Base-by-base conservation (phyloP, 2,329 filamentous ascomycete genomes). In the Microsporum ferrugineum region DNA sequence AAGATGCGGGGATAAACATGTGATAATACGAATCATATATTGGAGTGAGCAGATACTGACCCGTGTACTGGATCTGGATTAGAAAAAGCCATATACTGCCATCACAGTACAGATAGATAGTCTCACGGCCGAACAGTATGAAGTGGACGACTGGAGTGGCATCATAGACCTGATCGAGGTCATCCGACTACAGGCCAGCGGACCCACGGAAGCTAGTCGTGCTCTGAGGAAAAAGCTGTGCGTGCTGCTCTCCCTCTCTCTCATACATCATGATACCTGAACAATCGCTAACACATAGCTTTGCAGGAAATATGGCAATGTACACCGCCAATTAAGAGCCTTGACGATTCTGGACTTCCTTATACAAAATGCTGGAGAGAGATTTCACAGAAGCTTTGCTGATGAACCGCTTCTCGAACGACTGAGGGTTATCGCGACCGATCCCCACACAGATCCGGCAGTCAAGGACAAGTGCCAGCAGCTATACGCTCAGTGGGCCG, bases 111-210 rank as follows among this genome's bases (percentile, higher is more conserved):
- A 89, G 65, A 84, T 99, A 68, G 94, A 97, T 75, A 87, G 87
- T 63, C 82, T 97, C 68, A 97, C 92, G 1, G 87, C 89, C 69
- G 92, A 96, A 75, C 80, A 88, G 64, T 95, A 89, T 74, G 88
- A 95, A 63, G 89, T 95, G 71, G 90, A 97, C 72, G 91, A 97
- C 72, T 80, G 95, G 41, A 88, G 89, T 68, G 94, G 92, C 29
- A 90, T 99, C 65, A 89, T 92, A 45, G 91, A 97, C 69, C 84
- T 99, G 29, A 89, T 97, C 65, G 94, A 99, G 74, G 90, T 94
- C 61, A 89, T 99, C 71, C 88, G 88, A 66, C 84, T 99, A 62
- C 94, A 99, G 75, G 81, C 83, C 31, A 88, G 88, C 5, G 94
- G 94, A 0, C 90, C 94, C 1, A 83, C 84, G 10, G 94, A 99